Evolutionary conservation across 768 basidiomycete genomes (phyloP), one percentile per base, ranked within the genome.

Genomic region (Mycena vulgaris): DNA sequence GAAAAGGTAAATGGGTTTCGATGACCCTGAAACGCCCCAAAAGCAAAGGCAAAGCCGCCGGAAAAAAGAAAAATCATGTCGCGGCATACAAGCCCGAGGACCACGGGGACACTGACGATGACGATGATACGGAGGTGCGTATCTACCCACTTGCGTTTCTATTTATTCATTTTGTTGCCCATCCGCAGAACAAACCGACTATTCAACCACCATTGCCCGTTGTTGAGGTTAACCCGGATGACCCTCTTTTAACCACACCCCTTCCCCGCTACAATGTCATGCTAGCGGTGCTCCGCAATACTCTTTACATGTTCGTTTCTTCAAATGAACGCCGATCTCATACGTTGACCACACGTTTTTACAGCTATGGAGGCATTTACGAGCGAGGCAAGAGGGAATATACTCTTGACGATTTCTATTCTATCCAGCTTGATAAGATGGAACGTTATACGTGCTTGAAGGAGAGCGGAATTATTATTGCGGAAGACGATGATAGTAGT

Each of bases 381-480:
- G 96, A 97, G 79, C 86, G 89, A 19, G 93, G 94, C 0, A 86
- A 92, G 16, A 88, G 89, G 27, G 96, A 98, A 79, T 96, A 93
- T 73, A 97, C 95, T 0, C 83, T 98, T 8, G 95, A 96, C 76
- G 96, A 97, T 75, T 98, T 97, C 75, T 85, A 95, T 79, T 84
- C 88, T 2, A 80, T 98, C 14, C 88, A 90, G 66, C 84, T 98
- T 23, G 95, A 96, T 75, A 97, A 97, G 78, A 82, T 97, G 80
- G 96, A 97, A 45, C 81, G 86, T 13, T 97, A 89, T 75, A 78
- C 84, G 2, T 95, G 95, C 73, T 83, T 96, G 75, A 94, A 92
- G 79, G 83, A 87, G 53, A 91, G 89, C 61, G 89, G 83, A 8
- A 81, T 92, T 10, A 78, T 88, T 25, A 89, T 95, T 59, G 86